phyloP scores from a whole-genome alignment of 1,284 basidiomycete species.

The Cerioporus squamosus region DNA sequence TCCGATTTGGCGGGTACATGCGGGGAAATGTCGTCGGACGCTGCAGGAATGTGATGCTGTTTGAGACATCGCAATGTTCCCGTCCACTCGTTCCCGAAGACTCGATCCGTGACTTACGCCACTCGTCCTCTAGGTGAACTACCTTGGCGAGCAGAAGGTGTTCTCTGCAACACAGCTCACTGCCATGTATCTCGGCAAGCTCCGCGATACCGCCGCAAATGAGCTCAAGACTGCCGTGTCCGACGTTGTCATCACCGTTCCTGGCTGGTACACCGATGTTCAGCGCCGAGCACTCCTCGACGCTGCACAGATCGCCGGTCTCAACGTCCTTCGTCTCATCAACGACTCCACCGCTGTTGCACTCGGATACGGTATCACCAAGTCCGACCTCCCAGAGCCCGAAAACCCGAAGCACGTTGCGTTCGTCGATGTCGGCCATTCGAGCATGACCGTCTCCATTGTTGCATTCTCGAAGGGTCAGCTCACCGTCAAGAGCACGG shows the following conservation, averaged over 20 bases:
- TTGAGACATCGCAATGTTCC: too few relatives aligned
- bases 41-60: neutral
- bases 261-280: constrained; percentile 92
- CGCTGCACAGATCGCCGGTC: constrained; percentile 85
- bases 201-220: constrained; percentile 81
- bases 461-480: constrained; percentile 93
- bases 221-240: constrained; percentile 88
- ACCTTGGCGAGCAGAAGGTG: constrained; percentile 77
- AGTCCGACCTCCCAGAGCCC: constrained; percentile 86
- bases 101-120: neutral
- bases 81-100: too few relatives aligned
- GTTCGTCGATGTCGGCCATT: constrained; percentile 94
- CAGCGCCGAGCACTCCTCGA: constrained; percentile 89
- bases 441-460: constrained; percentile 82
- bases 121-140: constrained; percentile 66
- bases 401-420: constrained; percentile 86
- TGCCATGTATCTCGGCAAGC: constrained; percentile 85
- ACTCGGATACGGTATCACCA: constrained; percentile 96
- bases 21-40: too few relatives aligned
- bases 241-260: constrained; percentile 92
- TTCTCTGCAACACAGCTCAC: constrained; percentile 90
- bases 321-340: constrained; percentile 91
- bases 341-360: constrained; percentile 94
- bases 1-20: neutral
- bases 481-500: constrained; percentile 82